Percentiles rank a stretch among this genome's conserved stretches.
phyloP scores from a whole-genome alignment of 2,329 filamentous ascomycete genomes.

The Alternaria gaisen region DNA sequence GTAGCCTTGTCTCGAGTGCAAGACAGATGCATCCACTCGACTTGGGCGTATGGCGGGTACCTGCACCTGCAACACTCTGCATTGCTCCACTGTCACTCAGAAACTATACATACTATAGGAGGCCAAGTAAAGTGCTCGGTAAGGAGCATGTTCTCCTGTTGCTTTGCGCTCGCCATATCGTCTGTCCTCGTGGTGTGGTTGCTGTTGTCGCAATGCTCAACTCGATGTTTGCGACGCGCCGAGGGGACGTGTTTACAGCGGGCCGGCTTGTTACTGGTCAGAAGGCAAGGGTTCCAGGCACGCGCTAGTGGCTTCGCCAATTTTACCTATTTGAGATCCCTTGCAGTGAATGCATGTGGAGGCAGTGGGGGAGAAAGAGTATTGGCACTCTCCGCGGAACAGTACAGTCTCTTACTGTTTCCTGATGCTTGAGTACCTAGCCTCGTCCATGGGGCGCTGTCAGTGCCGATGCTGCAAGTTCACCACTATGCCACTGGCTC shows the following conservation, averaged over 20 bases:
- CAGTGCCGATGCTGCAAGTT: neutral
- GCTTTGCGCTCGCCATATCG: slow-evolving; percentile 55
- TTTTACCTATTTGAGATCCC: neutral
- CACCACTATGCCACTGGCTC: neutral
- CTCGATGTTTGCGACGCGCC: slow-evolving; percentile 33
- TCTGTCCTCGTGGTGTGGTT: neutral
- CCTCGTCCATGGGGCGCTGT: neutral
- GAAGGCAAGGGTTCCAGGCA: slow-evolving; percentile 13
- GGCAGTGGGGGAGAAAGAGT: neutral
- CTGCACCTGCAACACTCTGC: neutral
- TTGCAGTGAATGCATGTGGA: slow-evolving; percentile 1
- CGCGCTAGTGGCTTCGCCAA: slow-evolving; percentile 16
- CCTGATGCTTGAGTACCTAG: neutral
- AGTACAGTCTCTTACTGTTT: no score
- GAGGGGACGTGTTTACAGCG: slow-evolving; percentile 31
- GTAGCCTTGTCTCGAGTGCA: neutral
- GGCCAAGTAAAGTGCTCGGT: slow-evolving; percentile 97
- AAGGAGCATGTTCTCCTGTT: slow-evolving; percentile 69
- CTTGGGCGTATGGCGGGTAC: slow-evolving; percentile 15
- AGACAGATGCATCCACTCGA: neutral
- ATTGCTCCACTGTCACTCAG: neutral
- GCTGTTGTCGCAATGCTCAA: slow-evolving; percentile 18
- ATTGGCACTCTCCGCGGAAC: neutral
- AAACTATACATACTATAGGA: slow-evolving; percentile 72
- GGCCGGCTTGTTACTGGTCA: slow-evolving; percentile 21